Conservation (phyloP, 345 rosid genomes). For the Populus euphratica region DNA sequence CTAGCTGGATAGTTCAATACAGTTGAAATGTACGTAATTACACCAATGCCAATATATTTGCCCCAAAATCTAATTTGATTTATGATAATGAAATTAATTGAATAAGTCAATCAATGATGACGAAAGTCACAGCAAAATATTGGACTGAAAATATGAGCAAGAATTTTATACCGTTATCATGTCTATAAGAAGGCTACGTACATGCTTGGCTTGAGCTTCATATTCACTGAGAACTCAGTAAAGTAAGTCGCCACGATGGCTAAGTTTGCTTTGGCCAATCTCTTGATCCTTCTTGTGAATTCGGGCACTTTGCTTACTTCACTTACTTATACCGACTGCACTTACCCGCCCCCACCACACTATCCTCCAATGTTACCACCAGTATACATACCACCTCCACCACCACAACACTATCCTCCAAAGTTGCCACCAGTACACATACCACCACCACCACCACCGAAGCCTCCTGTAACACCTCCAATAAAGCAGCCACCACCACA, state of each 20-base stretch:
- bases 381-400: too few species aligned
- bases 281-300: conserved; percentile 30
- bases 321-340: conserved; percentile 42
- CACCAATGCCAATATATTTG: not conserved
- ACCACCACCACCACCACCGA: too few species aligned
- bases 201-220: not conserved
- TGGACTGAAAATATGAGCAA: not conserved
- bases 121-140: not conserved
- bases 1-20: too few species aligned
- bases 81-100: not conserved
- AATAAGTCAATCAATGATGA: not conserved
- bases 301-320: conserved; percentile 25
- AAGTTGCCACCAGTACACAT: too few species aligned
- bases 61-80: not conserved
- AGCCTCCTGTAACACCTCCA: conserved; percentile 11
- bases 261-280: not conserved
- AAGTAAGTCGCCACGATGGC: conserved; percentile 11
- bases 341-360: conserved; percentile 35
- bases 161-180: not conserved
- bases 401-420: not conserved
- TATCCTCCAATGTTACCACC: too few species aligned
- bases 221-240: not conserved
- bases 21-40: not conserved
- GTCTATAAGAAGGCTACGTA: not conserved
- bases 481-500: conserved; percentile 11